Evolutionary conservation across 2,329 filamentous ascomycete genomes (phyloP), one percentile per base, ranked within the genome.

Genomic region (Diaporthe sp.): DNA sequence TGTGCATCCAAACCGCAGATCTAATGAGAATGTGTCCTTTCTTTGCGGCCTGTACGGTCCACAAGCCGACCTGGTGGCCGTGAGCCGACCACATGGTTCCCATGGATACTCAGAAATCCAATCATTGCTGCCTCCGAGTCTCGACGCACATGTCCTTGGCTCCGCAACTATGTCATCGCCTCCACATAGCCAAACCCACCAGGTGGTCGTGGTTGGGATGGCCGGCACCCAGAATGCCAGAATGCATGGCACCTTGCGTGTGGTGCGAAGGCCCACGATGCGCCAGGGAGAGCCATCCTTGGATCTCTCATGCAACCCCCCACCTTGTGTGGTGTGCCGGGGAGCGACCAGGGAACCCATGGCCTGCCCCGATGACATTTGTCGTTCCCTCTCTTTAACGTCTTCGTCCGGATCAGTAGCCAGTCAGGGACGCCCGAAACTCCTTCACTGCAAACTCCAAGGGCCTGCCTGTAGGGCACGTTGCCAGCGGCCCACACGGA

Each of bases 71-170:
- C 59, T 65, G 69, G 44, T 62, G 44, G 31, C 72, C 58, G 55
- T 57, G 51, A 51, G 65, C 75, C 75, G 75, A 76, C 73, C 75
- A 76, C 75, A 76, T 76, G 75, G 72, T 57, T 31, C 73, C 67
- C 74, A 46, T 39, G 46, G 65, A 68, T 59, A 72, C 51, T 58
- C 68, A 61, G 67, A 68, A 71, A 28, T 19, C 58, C 67, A 74
- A 76, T 72, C 61, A 31, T 55, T 53, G 53, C 31, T 58, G 25
- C n/a, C 61, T 51, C 57, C 59, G 31, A 46, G 49, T 31, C 49
- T 74, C 55, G 31, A 68, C 57, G 58, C 49, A 71, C 55, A 39
- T 49, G 39, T 53, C 65, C 34, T 31, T 61, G 57, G 72, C 67
- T 55, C 75, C 72, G 58, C 74, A 75, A 70, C 62, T 53, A 73